These are phyloP conservation scores for Immersiporthe knoxdaviesiana DNA, from an alignment of 2,329 filamentous ascomycete species.

Conservation along the genomic window DNA sequence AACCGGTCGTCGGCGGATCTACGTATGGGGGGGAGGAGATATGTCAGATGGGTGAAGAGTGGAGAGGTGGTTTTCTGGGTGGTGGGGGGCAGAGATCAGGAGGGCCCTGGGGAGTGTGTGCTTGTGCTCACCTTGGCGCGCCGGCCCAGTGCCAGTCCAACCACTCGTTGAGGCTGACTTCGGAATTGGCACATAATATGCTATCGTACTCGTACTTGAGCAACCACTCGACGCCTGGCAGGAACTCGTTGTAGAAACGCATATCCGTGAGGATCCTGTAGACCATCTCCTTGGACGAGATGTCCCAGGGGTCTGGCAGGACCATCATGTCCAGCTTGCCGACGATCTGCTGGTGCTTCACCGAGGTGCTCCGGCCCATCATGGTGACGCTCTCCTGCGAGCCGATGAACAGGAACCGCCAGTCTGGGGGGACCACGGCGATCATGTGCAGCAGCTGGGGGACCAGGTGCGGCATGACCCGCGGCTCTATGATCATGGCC, in stretches of 20 bases:
- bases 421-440: conserved; percentile 58
- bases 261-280: conserved; percentile 55
- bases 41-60: neutral
- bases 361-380: conserved; percentile 45
- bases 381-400: conserved; percentile 49
- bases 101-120: neutral
- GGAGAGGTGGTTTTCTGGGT: no score
- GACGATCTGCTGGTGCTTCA: conserved; percentile 45
- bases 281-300: conserved; percentile 55
- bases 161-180: conserved; percentile 51
- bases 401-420: conserved; percentile 61
- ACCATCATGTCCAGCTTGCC: conserved; percentile 56
- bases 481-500: conserved; percentile 59
- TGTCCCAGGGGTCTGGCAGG: conserved; percentile 57
- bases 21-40: neutral
- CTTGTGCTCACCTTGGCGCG: conserved; percentile 48
- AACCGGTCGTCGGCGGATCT: conserved; percentile 39
- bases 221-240: conserved; percentile 56
- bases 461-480: conserved; percentile 52
- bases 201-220: conserved; percentile 60
- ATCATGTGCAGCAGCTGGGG: conserved; percentile 61
- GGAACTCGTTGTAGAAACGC: conserved; percentile 55
- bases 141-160: conserved; percentile 58
- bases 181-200: conserved; percentile 58
- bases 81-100: no score